These are phyloP conservation scores for Houttuynia cordata DNA, from an alignment of 164 flowering plant genomes.

Conservation along the genomic window DNA sequence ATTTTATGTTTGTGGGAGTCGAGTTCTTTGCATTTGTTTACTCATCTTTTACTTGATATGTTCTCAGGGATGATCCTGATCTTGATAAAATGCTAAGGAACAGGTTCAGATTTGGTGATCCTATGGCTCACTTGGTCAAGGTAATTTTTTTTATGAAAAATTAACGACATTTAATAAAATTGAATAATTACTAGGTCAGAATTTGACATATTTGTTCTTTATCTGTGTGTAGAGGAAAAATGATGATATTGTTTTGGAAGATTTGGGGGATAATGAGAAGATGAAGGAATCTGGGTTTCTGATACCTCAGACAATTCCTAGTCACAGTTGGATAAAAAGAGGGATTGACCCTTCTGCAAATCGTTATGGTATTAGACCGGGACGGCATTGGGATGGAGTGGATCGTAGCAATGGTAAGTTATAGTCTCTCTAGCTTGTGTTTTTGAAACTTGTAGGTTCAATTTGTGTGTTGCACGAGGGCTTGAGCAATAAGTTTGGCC, in stretches of 20 bases:
- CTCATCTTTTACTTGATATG: not conserved
- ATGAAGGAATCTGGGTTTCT: constrained; percentile 91
- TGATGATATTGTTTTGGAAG: constrained; percentile 31
- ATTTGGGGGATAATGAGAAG: constrained; percentile 71
- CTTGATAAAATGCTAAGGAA: constrained; percentile 79
- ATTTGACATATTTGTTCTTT: not conserved
- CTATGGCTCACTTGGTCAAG: constrained; percentile 92
- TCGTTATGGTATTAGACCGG: constrained; percentile 73
- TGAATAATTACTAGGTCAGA: not conserved
- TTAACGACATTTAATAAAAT: not conserved
- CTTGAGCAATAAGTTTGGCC: not conserved
- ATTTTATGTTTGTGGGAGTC: not conserved
- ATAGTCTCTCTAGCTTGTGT: not conserved
- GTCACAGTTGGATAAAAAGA: constrained; percentile 85
- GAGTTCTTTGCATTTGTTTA: not conserved
- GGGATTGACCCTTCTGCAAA: constrained; percentile 71
- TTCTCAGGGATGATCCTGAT: constrained; percentile 79
- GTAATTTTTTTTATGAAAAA: constrained; percentile 8
- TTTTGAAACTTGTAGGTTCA: not conserved
- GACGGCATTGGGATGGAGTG: constrained; percentile 96
- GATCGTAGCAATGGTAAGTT: constrained; percentile 81
- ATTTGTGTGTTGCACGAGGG: no score
- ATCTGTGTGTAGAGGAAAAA: constrained; percentile 38
- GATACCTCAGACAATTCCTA: constrained; percentile 80
- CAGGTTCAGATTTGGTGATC: constrained; percentile 88